Evolutionary conservation across 192 early-diverging fungal genomes (phyloP).

Genomic region (Powellomyces hirtus): DNA sequence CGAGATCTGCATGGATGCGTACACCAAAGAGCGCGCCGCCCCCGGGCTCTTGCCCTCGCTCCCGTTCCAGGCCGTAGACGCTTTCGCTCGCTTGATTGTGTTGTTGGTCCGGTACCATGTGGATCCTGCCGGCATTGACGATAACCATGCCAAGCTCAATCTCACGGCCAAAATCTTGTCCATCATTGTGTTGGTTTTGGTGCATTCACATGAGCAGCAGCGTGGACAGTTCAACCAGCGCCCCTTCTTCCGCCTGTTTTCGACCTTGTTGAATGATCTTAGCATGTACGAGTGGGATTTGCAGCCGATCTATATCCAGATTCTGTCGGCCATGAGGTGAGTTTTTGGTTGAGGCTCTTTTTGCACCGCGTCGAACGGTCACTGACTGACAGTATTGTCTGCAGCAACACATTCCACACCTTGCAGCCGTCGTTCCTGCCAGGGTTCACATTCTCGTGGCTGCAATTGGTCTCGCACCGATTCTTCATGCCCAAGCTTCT

Average conservation of each 20-base stretch:
- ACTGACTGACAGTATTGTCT: neutral
- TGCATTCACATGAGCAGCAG: conserved; percentile 78
- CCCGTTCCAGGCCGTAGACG: conserved; percentile 83
- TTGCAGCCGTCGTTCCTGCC: conserved; percentile 85
- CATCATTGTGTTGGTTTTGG: conserved; percentile 80
- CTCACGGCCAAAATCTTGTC: conserved; percentile 81
- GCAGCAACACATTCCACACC: conserved; percentile 74
- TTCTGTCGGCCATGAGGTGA: conserved; percentile 65
- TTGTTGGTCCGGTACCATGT: conserved; percentile 73
- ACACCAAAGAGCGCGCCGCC: conserved; percentile 44
- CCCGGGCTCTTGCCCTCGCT: conserved; percentile 33
- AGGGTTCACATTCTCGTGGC: conserved; percentile 92
- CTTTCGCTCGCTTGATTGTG: conserved; percentile 86
- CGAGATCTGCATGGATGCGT: conserved; percentile 78
- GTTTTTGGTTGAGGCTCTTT: neutral
- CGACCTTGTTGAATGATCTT: conserved; percentile 79
- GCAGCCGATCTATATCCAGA: conserved; percentile 69
- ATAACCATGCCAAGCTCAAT: conserved; percentile 56
- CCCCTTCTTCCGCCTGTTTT: conserved; percentile 87
- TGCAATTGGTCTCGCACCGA: conserved; percentile 89
- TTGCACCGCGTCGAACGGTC: neutral
- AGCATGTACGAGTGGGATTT: conserved; percentile 60
- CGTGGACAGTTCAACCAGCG: conserved; percentile 82
- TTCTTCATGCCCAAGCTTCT: conserved; percentile 88
- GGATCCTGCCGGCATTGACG: conserved; percentile 51